Base-by-base conservation (phyloP, 202 grass and related monocot species). In the Schoenoplectus triqueter region DNA sequence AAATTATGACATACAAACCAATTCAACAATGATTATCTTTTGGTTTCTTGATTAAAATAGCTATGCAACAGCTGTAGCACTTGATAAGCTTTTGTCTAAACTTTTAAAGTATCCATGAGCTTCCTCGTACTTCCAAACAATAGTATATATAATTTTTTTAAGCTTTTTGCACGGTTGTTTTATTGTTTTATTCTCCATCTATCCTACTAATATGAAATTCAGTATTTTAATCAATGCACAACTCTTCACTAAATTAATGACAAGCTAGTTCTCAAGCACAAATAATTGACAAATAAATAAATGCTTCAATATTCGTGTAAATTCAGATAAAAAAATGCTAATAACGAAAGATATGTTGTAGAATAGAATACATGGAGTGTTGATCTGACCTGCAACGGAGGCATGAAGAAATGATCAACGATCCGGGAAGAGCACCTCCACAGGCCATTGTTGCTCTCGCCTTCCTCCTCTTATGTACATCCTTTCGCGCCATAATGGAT, bases 341-440 rank as follows among this genome's bases (percentile, higher is more conserved):
- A 31, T 31, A 31, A 31, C 31, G 31, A 31, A 31, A 31, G 31
- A 31, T 31, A 31, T 31, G 31, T 31, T 31, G 59, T 17, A 18
- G 6, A 18, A 5, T 17, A 31, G 7, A 78, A 60, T 41, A 2
- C 9, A 60, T 44, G 31, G 54, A 78, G 18, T 10, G 44, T 11
- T 18, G n/a, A 6, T 2, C 14, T 78, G 54, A 78, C 74, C 74
- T 78, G 47, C 54, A 44, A 60, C 18, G 31, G 15, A 78, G 54
- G 52, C 74, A 18, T 18, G 22, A 3, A 59, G 21, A 59, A 78
- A 57, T 41, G 0, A 59, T 59, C 21, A 41, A 77, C 2, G 13
- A 78, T 78, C 74, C 31, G 2, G 44, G 19, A 51, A 52, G n/a
- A 78, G 21, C 73, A 15, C 9, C 50, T 77, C 50, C 20, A 14